Evolutionary conservation across 495 filamentous ascomycete genomes (phyloP), one percentile per base, ranked within the genome.

Genomic region (Cudoniella acicularis): DNA sequence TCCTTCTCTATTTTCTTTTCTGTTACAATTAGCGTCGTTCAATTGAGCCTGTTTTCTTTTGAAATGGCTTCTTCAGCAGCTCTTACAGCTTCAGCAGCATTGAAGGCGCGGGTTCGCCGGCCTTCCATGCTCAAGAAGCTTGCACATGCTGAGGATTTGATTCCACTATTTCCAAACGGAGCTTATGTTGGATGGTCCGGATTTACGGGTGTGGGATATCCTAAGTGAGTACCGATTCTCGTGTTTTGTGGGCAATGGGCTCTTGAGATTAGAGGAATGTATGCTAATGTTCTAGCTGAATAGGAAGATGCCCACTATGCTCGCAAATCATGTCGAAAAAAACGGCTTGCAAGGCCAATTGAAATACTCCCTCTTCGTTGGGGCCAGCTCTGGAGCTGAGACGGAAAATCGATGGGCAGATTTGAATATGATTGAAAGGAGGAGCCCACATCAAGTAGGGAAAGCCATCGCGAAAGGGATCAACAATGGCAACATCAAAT

Each of bases 381-480:
- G 91, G 42, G 91, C 91, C 20, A 92, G 89, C 1, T 90, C 89
- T 22, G 91, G 91, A 10, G 88, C 91, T 20, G 91, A 96, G 72
- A 95, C 92, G 0, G 91, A 96, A 76, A 92, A 92, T 71, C 81
- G 91, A 60, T 96, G 91, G 91, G 91, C 91, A 3, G 70, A 71
- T 1, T 70, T 92, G 47, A 86, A 95, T 72, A 96, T 96, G 91
- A 95, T 95, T 64, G 87, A 91, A 76, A 82, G 91, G 48, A 82
- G 91, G 3, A 79, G 80, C 61, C 91, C 91, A 47, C 91, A 96
- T 72, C 91, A 96, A 67, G 91, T 96, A 61, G 91, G 91, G 65
- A 96, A 96, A 76, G 81, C 88, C 57, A 96, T 96, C 57, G 80
- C 90, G 49, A 93, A 90, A 76, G 91, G 91, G 1, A 95, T 96